Evolutionary conservation across 2,329 filamentous ascomycete genomes (phyloP), one percentile per base, ranked within the genome.

Genomic region (Penicillium sp.): DNA sequence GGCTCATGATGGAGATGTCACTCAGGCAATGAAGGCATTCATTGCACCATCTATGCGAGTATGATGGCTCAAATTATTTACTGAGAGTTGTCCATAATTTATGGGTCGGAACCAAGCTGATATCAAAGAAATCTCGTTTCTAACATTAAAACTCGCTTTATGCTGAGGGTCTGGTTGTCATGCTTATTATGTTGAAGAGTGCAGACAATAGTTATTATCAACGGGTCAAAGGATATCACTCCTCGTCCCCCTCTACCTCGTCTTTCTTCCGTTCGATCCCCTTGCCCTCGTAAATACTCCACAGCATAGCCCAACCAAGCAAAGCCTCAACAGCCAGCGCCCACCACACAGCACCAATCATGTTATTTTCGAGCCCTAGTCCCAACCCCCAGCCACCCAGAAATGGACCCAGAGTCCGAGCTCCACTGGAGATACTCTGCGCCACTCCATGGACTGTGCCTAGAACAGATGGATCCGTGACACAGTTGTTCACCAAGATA

Each of bases 281-380:
- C 52, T 70, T 77, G 0, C 82, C 83, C 58, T 87, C 83, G 33
- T 80, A 72, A n/a, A 86, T 79, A 49, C 76, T 75, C 66, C 81
- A 77, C 2, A 79, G 76, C 10, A 81, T 74, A 3, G 75, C 62
- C 64, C 80, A 84, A 0, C 81, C 81, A 6, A 80, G 45, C 6
- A 76, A 68, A 1, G 79, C 76, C 22, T 84, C 72, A 5, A 69
- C 62, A 0, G 79, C 78, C 35, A 79, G 64, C 19, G 72, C 72
- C 78, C 78, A 82, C 78, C 78, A 82, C 1, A 78, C 72, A 48
- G 73, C 72, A 0, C 78, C 79, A 7, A 81, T 74, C 37, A 79
- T 71, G 13, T 79, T 79, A 40, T 72, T 61, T 49, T 75, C 69
- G 29, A 81, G 64, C 17, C 79, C 79, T 21, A 74, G 46, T 0